These are phyloP conservation scores for Parastagonospora nodorum DNA, from an alignment of 2,329 filamentous ascomycete species.

Conservation along the genomic window DNA sequence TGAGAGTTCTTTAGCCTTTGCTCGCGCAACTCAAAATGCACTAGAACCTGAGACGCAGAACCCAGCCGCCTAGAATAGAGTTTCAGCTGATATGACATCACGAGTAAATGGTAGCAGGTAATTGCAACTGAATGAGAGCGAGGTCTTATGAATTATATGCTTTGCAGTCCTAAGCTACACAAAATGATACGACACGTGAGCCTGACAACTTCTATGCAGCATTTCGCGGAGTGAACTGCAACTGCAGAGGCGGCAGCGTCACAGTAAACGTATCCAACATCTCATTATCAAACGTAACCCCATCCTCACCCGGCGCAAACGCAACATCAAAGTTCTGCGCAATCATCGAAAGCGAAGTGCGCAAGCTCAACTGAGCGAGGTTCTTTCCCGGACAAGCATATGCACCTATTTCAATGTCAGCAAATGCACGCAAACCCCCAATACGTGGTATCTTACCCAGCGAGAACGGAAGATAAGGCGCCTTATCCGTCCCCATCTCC, in stretches of 20 bases:
- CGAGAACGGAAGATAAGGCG: constrained; percentile 21
- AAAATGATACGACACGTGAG: too few relatives aligned
- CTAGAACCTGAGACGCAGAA: too few relatives aligned
- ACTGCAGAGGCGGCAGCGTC: constrained; percentile 33
- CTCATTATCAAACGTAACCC: constrained; percentile 24
- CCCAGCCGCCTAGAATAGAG: too few relatives aligned
- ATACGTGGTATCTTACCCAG: constrained; percentile 7
- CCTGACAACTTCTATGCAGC: too few relatives aligned
- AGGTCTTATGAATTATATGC: too few relatives aligned
- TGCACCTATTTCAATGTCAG: constrained; percentile 6
- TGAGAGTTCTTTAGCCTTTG: too few relatives aligned
- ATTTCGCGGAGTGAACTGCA: constrained; percentile 22
- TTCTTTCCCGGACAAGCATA: constrained; percentile 24
- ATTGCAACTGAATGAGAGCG: too few relatives aligned
- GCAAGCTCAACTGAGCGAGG: constrained; percentile 19
- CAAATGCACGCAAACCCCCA: background rate
- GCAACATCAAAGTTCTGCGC: constrained; percentile 17
- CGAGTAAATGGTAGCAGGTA: too few relatives aligned
- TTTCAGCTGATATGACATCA: too few relatives aligned
- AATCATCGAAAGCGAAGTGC: constrained; percentile 16
- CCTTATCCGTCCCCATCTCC: constrained; percentile 24
- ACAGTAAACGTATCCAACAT: constrained; percentile 26
- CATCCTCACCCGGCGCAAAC: constrained; percentile 23
- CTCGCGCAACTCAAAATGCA: too few relatives aligned
- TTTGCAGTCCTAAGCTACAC: too few relatives aligned